Evolutionary conservation across 2,329 filamentous ascomycete genomes (phyloP).

Genomic region (Aspergillus tamarii): DNA sequence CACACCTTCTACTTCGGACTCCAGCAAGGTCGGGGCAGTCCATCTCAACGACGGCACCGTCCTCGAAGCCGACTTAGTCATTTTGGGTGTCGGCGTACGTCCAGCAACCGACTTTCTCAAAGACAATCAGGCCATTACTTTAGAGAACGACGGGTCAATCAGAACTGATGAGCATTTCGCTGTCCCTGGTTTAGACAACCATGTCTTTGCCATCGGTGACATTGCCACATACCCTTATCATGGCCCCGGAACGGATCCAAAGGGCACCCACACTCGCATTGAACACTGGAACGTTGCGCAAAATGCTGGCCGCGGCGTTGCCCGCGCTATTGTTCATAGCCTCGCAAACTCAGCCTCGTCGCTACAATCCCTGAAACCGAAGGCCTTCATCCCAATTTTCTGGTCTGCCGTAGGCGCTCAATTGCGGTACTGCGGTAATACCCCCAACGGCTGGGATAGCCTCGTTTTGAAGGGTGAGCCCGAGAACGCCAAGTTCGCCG

Average conservation of each 20-base stretch:
- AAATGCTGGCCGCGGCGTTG: constrained; percentile 82
- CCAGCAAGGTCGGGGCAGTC: constrained; percentile 76
- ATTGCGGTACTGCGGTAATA: constrained; percentile 91
- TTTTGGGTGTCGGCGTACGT: constrained; percentile 85
- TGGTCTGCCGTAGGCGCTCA: constrained; percentile 93
- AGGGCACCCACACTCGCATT: constrained; percentile 73
- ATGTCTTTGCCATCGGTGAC: constrained; percentile 92
- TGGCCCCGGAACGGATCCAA: constrained; percentile 75
- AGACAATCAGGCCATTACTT: constrained; percentile 68
- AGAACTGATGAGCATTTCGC: constrained; percentile 78
- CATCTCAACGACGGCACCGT: constrained; percentile 82
- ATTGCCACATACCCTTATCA: constrained; percentile 95
- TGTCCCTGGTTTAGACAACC: constrained; percentile 69
- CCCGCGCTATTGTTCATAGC: constrained; percentile 70
- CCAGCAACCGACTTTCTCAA: constrained; percentile 83
- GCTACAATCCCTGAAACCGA: constrained; percentile 54
- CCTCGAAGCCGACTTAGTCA: constrained; percentile 84
- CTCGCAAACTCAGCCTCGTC: constrained; percentile 21
- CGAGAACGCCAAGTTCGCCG: constrained; percentile 79
- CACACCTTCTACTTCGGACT: constrained; percentile 67
- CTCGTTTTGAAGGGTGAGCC: constrained; percentile 77
- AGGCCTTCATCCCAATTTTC: constrained; percentile 88
- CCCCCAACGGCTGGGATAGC: constrained; percentile 80
- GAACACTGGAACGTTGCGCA: constrained; percentile 99
- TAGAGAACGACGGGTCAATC: constrained; percentile 85